Base-by-base conservation (phyloP, 116 monocot genomes). In the Zostera marina region DNA sequence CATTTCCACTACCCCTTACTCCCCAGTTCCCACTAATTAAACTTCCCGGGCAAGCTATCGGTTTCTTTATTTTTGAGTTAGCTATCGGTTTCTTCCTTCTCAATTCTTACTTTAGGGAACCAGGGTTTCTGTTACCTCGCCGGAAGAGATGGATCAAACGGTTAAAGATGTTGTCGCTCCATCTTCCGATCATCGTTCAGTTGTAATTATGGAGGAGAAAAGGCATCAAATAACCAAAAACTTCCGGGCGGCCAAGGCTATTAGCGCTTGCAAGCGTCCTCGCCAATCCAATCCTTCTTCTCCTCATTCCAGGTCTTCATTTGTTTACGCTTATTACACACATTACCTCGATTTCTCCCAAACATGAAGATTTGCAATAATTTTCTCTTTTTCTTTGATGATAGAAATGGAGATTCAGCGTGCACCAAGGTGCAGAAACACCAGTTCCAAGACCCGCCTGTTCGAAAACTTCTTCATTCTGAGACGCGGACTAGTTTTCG, bases 201-300 rank as follows among this genome's bases (percentile, higher is more conserved):
- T 56, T 42, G 42, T 1, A 15, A 3, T 16, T 12, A 32, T 19
- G 14, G 65, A 56, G 23, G 46, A 66, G 45, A 24, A 22, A 58
- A 58, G 66, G 9, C 40, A 60, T 15, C 58, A 64, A 13, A 76
- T 82, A 60, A 55, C 74, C 45, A 41, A 56, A 44, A 66, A 57
- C 64, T 83, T 76, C 59, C 63, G 71, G 56, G 70, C 77, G 51
- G 60, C 83, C 4, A 83, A 88, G 66, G 49, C 72, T 14, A 68
- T 72, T 32, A 59, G 77, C 52, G 47, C 60, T 59, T 66, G 77
- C 61, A 90, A 85, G 65, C 61, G 76, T 11, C 71, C 76, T 24
- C 73, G 65, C 57, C 65, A 64, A 3, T 69, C 9, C 45, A 66
- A 8, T 57, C 60, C 22, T 42, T 56, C 17, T 57, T 52, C 22